Base-by-base conservation (phyloP, 768 basidiomycete genomes). In the Rhizopogon vulgaris region DNA sequence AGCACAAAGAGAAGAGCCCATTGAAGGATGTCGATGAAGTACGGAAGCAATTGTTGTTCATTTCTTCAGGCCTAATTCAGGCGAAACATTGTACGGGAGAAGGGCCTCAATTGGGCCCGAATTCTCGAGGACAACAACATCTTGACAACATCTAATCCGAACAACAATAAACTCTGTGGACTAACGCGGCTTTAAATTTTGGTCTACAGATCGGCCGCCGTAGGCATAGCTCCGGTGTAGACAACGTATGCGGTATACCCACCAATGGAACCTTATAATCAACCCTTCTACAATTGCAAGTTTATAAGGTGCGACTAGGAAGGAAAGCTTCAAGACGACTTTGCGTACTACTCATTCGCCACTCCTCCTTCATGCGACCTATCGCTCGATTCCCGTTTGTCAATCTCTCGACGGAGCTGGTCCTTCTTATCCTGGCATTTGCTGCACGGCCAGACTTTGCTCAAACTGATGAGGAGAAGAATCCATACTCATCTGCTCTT, bases 401-500 rank as follows among this genome's bases (percentile, higher is more conserved):
- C 18, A 43, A 48, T 22, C 66, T 72, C 38, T 65, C 72, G 9
- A 58, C 63, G 22, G 73, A 74, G 59, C 65, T 74, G 25, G 64
- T 58, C 38, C 63, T 70, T 38, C 64, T 68, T 38, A 66, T 74
- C 45, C 56, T 73, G 32, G 55, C 60, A 25, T 40, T 70, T n/a
- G 70, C 71, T 15, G 56, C 68, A 8, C 48, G 58, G 3, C 68
- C 70, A n/a, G 48, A 53, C 48, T 56, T 56, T 38, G 11, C 24
- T 5, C 14, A 39, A 48, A 9, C 51, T 41, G 10, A 27, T 38
- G 25, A 58, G 41, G 18, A 51, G 17, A 12, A 22, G 5, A 51
- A 55, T 41, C 41, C 48, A 25, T 64, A 63, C 41, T 52, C 56
- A 32, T 68, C 64, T 15, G 69, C 69, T 3, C 43, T 62, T 28